Evolutionary conservation across 805 yeast species (phyloP), one percentile per base, ranked within the genome.

Genomic region (Yarrowia keelungensis): DNA sequence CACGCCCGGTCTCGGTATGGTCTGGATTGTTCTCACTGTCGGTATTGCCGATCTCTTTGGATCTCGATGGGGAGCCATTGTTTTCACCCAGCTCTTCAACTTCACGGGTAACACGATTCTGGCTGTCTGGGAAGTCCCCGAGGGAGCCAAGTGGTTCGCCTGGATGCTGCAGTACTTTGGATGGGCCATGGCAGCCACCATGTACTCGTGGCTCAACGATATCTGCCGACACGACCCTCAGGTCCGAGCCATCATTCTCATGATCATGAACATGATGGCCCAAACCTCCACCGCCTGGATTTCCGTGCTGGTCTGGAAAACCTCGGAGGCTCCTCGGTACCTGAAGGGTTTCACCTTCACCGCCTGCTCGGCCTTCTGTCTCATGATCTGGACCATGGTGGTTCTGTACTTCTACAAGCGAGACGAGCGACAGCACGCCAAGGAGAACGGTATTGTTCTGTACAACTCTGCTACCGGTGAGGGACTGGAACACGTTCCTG

Each of bases 181-280:
- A 9, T 83, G 86, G 85, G 85, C 87, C 19, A 83, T 83, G 83
- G 87, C 88, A 1, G 85, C 88, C 0, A 86, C 84, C 2, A 75
- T 85, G 45, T 86, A 85, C 74, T 81, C 86, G 19, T 86, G 87
- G 87, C 82, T 82, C 67, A 84, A 84, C 72, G 87, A 84, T 75
- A 84, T 85, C 56, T 81, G 85, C 65, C 80, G 87, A 64, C 79
- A 82, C 56, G 85, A 85, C 72, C 79, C 84, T 8, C 82, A 84
- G 71, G 81, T 81, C 59, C 77, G 88, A 72, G 82, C 87, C 69
- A 79, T 85, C 45, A 81, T 81, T 50, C 78, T 85, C 71, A 85
- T 84, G 41, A 71, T 79, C 3, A 81, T 84, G 84, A 85, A 85
- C 74, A 73, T 76, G 38, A 72, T 85, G 56, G 86, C 87, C 8